Conservation (phyloP, 208 protist genomes). For the Trypanosoma boissoni region DNA sequence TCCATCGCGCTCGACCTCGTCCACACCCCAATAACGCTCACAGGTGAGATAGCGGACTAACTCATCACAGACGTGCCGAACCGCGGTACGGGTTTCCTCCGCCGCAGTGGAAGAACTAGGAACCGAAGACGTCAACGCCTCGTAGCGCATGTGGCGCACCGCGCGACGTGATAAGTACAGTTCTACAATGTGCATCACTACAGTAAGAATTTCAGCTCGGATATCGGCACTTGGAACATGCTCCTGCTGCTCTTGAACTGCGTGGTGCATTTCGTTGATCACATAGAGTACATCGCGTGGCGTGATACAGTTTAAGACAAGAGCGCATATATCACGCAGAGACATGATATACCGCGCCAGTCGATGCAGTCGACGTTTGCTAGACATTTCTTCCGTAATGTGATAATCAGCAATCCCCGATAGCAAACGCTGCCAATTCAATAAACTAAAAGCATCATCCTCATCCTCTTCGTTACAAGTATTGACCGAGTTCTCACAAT, state of each 20-base stretch:
- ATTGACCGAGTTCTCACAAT: no score
- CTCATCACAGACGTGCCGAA: conserved; percentile 60
- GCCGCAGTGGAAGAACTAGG: background rate
- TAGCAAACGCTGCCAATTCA: conserved; percentile 3
- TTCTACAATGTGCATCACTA: conserved; percentile 48
- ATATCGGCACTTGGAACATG: conserved; percentile 22
- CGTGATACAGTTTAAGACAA: conserved; percentile 43
- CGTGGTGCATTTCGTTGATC: conserved; percentile 26
- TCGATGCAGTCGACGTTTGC: conserved; percentile 1
- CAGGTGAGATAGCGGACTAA: conserved; percentile 48
- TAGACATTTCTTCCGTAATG: background rate
- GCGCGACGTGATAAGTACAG: conserved; percentile 48
- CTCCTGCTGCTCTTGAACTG: conserved; percentile 27
- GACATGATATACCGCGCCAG: conserved; percentile 30
- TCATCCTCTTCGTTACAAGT: no score
- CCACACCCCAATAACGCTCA: conserved; percentile 31
- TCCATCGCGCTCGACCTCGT: conserved; percentile 34
- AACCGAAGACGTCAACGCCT: background rate
- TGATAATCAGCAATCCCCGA: no score
- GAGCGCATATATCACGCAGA: conserved; percentile 49
- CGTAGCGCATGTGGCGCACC: conserved; percentile 10
- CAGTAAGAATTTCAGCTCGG: conserved; percentile 36
- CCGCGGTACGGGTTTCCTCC: conserved; percentile 22
- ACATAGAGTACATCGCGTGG: conserved; percentile 55
- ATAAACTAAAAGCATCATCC: background rate